Evolutionary conservation across 1,139 yeast genomes (phyloP), one percentile per base, ranked within the genome.

Genomic region (Magnusiomyces tetraspermus): DNA sequence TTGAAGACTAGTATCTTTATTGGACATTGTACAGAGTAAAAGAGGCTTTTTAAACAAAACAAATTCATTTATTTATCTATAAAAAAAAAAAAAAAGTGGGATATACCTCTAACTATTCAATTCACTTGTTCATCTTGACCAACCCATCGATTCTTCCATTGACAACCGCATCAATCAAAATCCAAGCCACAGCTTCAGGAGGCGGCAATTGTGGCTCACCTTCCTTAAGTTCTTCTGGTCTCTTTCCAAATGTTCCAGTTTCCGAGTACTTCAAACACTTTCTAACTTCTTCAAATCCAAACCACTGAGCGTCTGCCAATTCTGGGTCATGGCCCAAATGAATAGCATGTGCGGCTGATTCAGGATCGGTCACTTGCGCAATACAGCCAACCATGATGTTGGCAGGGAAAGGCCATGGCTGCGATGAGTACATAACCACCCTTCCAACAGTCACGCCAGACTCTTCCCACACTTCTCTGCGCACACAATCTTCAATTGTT

Each of bases 391-490:
- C 77, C 97, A 90, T 90, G 62, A 92, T 70, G 65, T 85, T 89
- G 0, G 88, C 88, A 1, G 97, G 97, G 69, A 82, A 90, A 24
- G 97, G 98, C 97, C 97, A 89, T 5, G 97, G 96, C 67, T 89
- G 97, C 8, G 92, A 79, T 64, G 80, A 74, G 31, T 83, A 71
- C 50, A 89, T 75, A 50, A 73, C 68, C 37, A 89, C 83, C 2
- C 71, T 63, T 40, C 77, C 73, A 51, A 85, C 81, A 46, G 71
- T 75, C 37, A 88, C 86, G 2, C 98, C 98, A 1, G 97, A 83
- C 67, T 90, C 98, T 67, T 90, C 98, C 89, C 95, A 89, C 40
- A 86, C 84, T 66, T 90, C 98, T 57, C 98, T 73, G 50, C 83
- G 75, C 36, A 94, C 86, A 15, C 96, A 94, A 46, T 82, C 83